Evolutionary conservation across 345 rosid species (phyloP), one percentile per base, ranked within the genome.

Genomic region (Syzygium grande): DNA sequence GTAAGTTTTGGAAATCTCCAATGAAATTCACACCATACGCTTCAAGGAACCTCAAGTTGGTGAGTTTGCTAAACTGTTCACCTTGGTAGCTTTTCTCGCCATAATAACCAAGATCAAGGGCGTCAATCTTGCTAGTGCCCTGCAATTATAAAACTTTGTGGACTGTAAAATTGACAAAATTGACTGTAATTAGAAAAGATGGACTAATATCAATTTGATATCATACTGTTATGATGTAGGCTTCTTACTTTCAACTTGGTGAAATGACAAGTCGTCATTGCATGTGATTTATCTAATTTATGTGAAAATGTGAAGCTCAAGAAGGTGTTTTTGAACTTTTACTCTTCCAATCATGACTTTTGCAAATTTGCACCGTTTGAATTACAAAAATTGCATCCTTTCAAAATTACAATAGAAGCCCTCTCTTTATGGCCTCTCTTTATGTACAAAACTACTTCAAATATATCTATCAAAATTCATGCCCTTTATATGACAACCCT

Each of bases 11-110:
- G 11, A 65, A 65, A 65, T 30, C 6, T 65, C 78, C 43, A 1
- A 0, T 30, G 1, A 65, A 29, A 7, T 29, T 16, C 1, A 1
- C 0, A 7, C 0, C 0, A 0, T 0, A 0, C 78, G 13, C 19
- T 12, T 2, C 2, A 7, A 61, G 73, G 73, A 61, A 61, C 17
- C 34, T 61, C 19, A 61, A 27, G 34, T 61, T 61, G 17, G 73
- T 61, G 16, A 61, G 19, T 61, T 61, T 3, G 3, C 25, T 13
- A 61, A 61, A 61, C 7, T 61, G 73, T 61, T n/a, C 73, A 29
- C 19, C 21, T 14, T 4, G 34, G 9, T 15, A 63, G 34, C 38
- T 63, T 63, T 14, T 53, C 9, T 30, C 0, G 12, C 38, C 21
- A 29, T 63, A 29, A 6, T 29, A 14, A 30, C 8, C 38, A n/a